phyloP scores from a whole-genome alignment of 2,329 filamentous ascomycete species.

The Graphilbum fragrans region DNA sequence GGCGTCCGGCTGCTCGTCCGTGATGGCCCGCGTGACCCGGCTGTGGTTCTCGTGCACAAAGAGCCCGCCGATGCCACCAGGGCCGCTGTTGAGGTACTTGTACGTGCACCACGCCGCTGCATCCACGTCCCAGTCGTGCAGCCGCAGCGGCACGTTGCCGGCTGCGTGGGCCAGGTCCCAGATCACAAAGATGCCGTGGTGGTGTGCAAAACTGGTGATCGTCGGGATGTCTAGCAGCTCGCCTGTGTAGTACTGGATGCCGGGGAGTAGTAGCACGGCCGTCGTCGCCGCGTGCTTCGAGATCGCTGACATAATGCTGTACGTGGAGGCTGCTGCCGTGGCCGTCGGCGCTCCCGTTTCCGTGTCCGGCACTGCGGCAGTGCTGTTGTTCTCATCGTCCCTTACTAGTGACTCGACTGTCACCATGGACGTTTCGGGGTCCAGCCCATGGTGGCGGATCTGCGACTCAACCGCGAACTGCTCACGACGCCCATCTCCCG shows the following conservation, averaged over 20 bases:
- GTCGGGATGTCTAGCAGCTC: constrained; percentile 72
- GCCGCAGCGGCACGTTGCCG: constrained; percentile 65
- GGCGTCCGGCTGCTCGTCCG: constrained; percentile 15
- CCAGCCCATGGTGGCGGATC: constrained; percentile 56
- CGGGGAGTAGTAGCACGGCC: constrained; percentile 68
- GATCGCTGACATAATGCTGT: constrained; percentile 60
- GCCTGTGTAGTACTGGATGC: constrained; percentile 86
- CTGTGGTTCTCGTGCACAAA: constrained; percentile 73
- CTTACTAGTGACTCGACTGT: constrained; percentile 49
- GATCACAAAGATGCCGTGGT: constrained; percentile 39
- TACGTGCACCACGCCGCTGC: constrained; percentile 95
- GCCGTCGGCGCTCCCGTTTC: no score
- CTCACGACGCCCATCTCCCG: neutral
- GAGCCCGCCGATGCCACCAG: constrained; percentile 69
- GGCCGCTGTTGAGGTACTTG: constrained; percentile 84
- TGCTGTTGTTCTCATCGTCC: constrained; percentile 27
- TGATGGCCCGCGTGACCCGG: constrained; percentile 27
- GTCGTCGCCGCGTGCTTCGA: constrained; percentile 60
- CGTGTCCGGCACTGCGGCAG: no score
- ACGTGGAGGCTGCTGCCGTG: constrained; percentile 32
- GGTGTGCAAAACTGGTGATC: constrained; percentile 65
- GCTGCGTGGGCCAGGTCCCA: constrained; percentile 56
- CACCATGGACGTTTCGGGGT: constrained; percentile 59
- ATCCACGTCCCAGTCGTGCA: constrained; percentile 86
- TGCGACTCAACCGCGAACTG: constrained; percentile 80